Evolutionary conservation across 441 rosid species (phyloP).

Genomic region (Corymbia citriodora): DNA sequence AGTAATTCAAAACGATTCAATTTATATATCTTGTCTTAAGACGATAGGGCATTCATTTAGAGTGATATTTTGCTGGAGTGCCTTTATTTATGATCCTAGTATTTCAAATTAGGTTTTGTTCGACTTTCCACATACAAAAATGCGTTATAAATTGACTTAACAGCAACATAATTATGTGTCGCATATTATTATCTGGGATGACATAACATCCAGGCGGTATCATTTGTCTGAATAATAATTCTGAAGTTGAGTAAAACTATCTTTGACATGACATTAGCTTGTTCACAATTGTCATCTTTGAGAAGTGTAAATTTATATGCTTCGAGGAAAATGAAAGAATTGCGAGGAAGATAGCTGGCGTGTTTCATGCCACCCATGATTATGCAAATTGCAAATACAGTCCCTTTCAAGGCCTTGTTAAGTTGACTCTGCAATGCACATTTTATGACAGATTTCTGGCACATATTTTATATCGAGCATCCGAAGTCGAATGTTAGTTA

Average conservation of each 20-base stretch:
- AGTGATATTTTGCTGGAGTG: background rate
- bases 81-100: background rate
- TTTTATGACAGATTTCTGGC: background rate
- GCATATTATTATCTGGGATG: background rate
- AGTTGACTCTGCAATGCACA: background rate
- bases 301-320: background rate
- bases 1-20: background rate
- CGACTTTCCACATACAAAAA: background rate
- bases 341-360: background rate
- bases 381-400: conserved; percentile 2
- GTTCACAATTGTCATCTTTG: background rate
- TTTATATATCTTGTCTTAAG: background rate
- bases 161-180: background rate
- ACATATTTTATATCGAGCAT: background rate
- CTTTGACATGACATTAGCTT: background rate
- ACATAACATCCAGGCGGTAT: background rate
- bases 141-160: background rate
- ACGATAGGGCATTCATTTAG: background rate
- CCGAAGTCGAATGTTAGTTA: background rate
- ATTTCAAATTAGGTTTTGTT: background rate
- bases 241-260: background rate
- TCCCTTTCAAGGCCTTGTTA: background rate
- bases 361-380: background rate
- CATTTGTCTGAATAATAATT: background rate
- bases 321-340: background rate